phyloP scores from a whole-genome alignment of 2,329 filamentous ascomycete genomes.

The Aureobasidium namibiae region DNA sequence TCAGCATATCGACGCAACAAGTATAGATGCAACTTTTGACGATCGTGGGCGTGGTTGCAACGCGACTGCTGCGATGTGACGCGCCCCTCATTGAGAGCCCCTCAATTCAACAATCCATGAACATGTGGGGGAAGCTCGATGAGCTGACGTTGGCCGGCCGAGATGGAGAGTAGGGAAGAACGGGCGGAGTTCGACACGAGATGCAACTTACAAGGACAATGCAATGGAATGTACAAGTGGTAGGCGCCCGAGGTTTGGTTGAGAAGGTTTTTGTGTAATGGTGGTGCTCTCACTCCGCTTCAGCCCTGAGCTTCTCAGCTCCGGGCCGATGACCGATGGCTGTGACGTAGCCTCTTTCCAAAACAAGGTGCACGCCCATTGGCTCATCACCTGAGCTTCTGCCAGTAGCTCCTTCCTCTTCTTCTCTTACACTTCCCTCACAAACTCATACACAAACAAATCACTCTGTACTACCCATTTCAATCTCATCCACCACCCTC shows the following conservation, averaged over 20 bases:
- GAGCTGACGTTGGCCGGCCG: not conserved
- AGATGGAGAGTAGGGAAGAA: not conserved
- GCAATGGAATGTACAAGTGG: not conserved
- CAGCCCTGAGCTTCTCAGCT: not conserved
- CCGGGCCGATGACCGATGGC: not conserved
- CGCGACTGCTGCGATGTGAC: not conserved
- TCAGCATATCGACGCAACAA: not conserved
- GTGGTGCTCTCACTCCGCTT: not conserved
- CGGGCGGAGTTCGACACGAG: not conserved
- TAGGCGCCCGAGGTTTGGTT: not conserved
- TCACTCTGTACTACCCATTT: not conserved
- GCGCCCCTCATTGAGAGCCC: not conserved
- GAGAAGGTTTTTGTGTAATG: constrained; percentile 5
- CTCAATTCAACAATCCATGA: not conserved
- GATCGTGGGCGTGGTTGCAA: not conserved
- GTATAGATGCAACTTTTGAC: not conserved
- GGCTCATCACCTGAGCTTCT: constrained; percentile 5
- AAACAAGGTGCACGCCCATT: not conserved
- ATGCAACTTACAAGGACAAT: not conserved
- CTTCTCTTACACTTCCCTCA: not conserved
- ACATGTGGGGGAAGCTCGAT: constrained; percentile 3
- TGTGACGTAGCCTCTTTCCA: constrained; percentile 2
- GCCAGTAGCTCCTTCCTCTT: not conserved
- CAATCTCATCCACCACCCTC: not conserved
- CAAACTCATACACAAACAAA: constrained; percentile 1